phyloP scores from a whole-genome alignment of 2,329 filamentous ascomycete species.

The Trichoderma simmonsii region DNA sequence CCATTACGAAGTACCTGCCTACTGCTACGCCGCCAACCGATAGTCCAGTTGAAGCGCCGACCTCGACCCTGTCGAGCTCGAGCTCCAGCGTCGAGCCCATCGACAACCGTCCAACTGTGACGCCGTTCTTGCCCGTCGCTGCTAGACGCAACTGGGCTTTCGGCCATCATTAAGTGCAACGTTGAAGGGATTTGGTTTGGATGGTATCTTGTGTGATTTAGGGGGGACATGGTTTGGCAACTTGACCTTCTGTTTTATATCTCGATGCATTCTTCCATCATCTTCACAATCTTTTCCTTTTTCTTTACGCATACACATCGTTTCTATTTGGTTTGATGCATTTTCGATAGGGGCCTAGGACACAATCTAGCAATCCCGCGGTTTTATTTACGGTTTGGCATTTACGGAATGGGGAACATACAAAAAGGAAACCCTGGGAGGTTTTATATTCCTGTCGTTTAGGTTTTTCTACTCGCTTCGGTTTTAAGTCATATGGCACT shows the following conservation, averaged over 20 bases:
- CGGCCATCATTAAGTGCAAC: neutral
- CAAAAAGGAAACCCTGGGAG: neutral
- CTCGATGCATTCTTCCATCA: neutral
- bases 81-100: neutral
- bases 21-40: neutral
- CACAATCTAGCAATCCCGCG: neutral
- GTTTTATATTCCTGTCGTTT: neutral
- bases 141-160: constrained; percentile 15
- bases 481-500: neutral
- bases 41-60: neutral
- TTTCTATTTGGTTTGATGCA: constrained; percentile 4
- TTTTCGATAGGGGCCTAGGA: constrained; percentile 10
- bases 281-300: neutral
- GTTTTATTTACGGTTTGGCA: neutral
- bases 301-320: neutral
- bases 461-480: neutral
- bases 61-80: neutral
- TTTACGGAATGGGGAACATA: neutral
- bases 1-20: constrained; percentile 2
- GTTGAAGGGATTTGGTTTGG: neutral
- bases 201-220: neutral
- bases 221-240: neutral
- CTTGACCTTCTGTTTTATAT: neutral
- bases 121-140: neutral
- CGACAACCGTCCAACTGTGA: constrained; percentile 13